Evolutionary conservation across 192 early-diverging fungal species (phyloP).

Genomic region (Neocallimastix lanati): DNA sequence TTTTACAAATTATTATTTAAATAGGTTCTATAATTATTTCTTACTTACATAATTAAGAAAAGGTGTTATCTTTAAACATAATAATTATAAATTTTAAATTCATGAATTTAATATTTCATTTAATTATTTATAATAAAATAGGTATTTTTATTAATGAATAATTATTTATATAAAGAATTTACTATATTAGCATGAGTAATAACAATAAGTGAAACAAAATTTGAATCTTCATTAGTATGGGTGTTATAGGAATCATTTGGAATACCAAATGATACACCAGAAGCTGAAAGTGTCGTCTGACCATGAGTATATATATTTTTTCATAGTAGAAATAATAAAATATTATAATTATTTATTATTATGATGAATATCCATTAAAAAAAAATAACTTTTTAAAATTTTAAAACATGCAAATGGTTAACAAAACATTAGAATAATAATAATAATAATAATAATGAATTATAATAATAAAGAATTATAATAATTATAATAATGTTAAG

Average conservation of each 20-base stretch:
- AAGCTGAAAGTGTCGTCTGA: neutral
- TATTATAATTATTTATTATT: no score
- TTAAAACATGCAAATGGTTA: no score
- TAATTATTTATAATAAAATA: no score
- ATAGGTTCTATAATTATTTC: neutral
- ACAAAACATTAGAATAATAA: no score
- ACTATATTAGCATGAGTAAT: neutral
- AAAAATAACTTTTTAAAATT: neutral
- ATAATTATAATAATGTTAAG: no score
- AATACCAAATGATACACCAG: neutral
- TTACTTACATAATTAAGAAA: neutral
- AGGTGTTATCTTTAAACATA: neutral
- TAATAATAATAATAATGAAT: no score
- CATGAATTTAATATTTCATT: no score
- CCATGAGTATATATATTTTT: neutral
- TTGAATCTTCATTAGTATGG: neutral
- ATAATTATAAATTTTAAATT: no score
- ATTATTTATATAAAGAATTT: no score
- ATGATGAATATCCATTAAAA: neutral
- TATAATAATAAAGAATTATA: no score
- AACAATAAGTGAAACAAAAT: neutral
- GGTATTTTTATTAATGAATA: no score
- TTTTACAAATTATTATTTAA: neutral
- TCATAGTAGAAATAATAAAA: no score
- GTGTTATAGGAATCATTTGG: neutral